A percentile compares a stretch with the other conserved stretches of the same genome.
Evolutionary conservation across 441 rosid genomes (phyloP).

Genomic region (Biscutella auriculata): DNA sequence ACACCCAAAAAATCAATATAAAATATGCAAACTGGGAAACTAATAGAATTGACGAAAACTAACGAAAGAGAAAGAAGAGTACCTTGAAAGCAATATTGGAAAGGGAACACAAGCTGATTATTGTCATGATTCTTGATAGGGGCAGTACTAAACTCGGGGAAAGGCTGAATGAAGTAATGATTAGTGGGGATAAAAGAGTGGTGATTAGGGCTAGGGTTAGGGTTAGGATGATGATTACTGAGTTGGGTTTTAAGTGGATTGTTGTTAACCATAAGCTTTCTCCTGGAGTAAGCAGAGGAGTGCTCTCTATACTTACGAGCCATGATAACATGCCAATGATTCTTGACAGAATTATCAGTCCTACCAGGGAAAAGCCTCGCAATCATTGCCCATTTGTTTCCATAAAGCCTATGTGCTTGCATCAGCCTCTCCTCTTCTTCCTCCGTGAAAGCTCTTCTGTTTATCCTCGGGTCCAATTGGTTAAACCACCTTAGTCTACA

Average conservation of each 20-base stretch:
- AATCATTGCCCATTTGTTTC: constrained; percentile 63
- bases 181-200: constrained; percentile 17
- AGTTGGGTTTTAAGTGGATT: constrained; percentile 21
- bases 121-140: constrained; percentile 9
- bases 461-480: constrained; percentile 53
- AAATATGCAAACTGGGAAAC: neutral
- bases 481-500: constrained; percentile 64
- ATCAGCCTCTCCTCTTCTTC: constrained; percentile 52
- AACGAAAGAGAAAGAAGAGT: neutral
- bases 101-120: constrained; percentile 25
- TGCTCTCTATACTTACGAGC: constrained; percentile 67
- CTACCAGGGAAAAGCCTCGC: constrained; percentile 57
- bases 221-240: constrained; percentile 12
- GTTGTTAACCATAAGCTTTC: constrained; percentile 33
- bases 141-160: constrained; percentile 22
- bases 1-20: neutral
- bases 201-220: constrained; percentile 23
- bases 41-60: neutral
- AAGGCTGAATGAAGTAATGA: constrained; percentile 22
- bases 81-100: constrained; percentile 52
- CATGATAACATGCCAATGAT: constrained; percentile 71
- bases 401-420: constrained; percentile 59
- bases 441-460: constrained; percentile 47
- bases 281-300: constrained; percentile 53
- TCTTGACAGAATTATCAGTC: constrained; percentile 63